phyloP scores from a whole-genome alignment of 2,329 filamentous ascomycete species.

The Colletotrichum orchidophilum region DNA sequence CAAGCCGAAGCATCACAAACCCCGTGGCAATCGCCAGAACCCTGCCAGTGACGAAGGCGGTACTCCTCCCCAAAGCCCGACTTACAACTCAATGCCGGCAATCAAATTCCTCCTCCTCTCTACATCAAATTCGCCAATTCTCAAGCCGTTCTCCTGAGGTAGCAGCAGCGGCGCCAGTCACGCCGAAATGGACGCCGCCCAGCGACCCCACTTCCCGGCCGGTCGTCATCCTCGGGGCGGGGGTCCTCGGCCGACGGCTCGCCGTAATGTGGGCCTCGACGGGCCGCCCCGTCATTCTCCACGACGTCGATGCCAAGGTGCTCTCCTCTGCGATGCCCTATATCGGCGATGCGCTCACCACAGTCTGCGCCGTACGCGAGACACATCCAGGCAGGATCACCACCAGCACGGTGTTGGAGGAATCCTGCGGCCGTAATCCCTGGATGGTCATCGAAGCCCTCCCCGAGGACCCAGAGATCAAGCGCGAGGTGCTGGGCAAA shows the following conservation, averaged over 20 bases:
- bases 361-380: slow-evolving; percentile 41
- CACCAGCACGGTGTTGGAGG: slow-evolving; percentile 37
- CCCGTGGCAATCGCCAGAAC: neutral
- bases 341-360: slow-evolving; percentile 43
- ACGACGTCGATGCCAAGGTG: slow-evolving; percentile 38
- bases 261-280: slow-evolving; percentile 45
- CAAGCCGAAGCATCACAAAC: slow-evolving; percentile 3
- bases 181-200: slow-evolving; percentile 38
- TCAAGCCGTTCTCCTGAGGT: slow-evolving; percentile 16
- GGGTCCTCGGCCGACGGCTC: slow-evolving; percentile 50
- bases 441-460: slow-evolving; percentile 46
- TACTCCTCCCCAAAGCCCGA: slow-evolving; percentile 1
- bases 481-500: slow-evolving; percentile 40
- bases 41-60: neutral
- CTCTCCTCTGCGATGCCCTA: slow-evolving; percentile 42
- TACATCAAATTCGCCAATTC: slow-evolving; percentile 11
- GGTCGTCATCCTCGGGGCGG: slow-evolving; percentile 51
- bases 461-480: slow-evolving; percentile 43
- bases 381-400: slow-evolving; percentile 40
- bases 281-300: slow-evolving; percentile 40
- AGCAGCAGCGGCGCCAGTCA: neutral
- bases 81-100: slow-evolving; percentile 15
- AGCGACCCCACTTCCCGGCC: slow-evolving; percentile 45
- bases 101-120: slow-evolving; percentile 21
- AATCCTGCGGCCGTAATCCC: slow-evolving; percentile 33